These are phyloP conservation scores for Spongospora subterranea DNA, from an alignment of 208 protist species.

Conservation along the genomic window DNA sequence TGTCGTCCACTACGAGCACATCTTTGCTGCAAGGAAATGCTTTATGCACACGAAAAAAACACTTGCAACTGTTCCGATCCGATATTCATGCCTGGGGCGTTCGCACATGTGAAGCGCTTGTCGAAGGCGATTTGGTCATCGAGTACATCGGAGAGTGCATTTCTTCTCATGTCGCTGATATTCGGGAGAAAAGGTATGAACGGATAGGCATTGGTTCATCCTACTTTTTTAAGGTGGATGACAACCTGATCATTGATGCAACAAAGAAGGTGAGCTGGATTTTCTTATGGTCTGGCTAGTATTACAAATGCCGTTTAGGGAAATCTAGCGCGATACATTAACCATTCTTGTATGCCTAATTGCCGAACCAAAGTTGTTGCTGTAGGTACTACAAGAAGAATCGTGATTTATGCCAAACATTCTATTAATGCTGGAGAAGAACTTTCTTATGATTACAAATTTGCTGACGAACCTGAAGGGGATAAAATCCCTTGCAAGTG, in stretches of 20 bases:
- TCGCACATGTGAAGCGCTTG: constrained; percentile 50
- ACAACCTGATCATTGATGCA: constrained; percentile 60
- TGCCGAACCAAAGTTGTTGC: constrained; percentile 58
- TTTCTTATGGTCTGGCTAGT: not conserved
- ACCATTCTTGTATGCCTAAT: constrained; percentile 63
- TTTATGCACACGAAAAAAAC: not conserved
- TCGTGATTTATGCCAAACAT: constrained; percentile 58
- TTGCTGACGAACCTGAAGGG: constrained; percentile 58
- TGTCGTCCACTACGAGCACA: not conserved
- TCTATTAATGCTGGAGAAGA: constrained; percentile 59
- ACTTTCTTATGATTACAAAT: constrained; percentile 62
- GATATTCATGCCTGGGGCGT: constrained; percentile 62
- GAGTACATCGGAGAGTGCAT: constrained; percentile 62
- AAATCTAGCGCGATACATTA: constrained; percentile 58
- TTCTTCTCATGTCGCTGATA: constrained; percentile 53
- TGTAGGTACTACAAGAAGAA: constrained; percentile 57
- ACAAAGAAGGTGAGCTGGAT: constrained; percentile 51
- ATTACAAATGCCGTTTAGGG: constrained; percentile 7
- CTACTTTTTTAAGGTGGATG: constrained; percentile 62
- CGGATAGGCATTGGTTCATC: constrained; percentile 43
- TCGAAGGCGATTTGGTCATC: constrained; percentile 47
- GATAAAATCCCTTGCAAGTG: constrained; percentile 60
- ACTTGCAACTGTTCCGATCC: constrained; percentile 58
- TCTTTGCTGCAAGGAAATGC: not conserved
- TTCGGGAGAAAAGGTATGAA: constrained; percentile 63